Evolutionary conservation across 192 early-diverging fungal genomes (phyloP).

Genomic region (Entrophospora sp.): DNA sequence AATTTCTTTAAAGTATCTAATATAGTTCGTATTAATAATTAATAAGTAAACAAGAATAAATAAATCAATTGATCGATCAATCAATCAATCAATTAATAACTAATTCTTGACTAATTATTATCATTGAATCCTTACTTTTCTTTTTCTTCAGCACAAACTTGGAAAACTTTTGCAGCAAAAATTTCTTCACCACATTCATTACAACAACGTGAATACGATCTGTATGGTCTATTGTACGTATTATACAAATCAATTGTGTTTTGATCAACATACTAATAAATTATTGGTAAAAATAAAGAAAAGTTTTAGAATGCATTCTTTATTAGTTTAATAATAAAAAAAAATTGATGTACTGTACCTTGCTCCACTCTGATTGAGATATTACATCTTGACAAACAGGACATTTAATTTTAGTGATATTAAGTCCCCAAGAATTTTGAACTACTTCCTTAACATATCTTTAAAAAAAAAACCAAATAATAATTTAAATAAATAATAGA

Average conservation of each 20-base stretch:
- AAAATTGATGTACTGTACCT: constrained; percentile 19
- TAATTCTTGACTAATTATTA: background rate
- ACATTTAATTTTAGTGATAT: constrained; percentile 47
- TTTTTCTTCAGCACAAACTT: constrained; percentile 14
- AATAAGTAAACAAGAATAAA: background rate
- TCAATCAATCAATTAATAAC: no score
- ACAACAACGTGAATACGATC: constrained; percentile 43
- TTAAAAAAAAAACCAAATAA: background rate
- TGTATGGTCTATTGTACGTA: constrained; percentile 46
- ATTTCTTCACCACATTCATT: constrained; percentile 39
- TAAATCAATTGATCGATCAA: no score
- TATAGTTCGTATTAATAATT: no score
- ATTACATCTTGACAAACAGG: constrained; percentile 47
- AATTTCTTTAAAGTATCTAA: constrained; percentile 18
- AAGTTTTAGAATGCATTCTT: background rate
- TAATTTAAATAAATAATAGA: background rate
- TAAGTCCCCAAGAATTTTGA: constrained; percentile 48
- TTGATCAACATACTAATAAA: constrained; percentile 37
- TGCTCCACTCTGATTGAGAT: constrained; percentile 44
- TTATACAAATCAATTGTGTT: constrained; percentile 35
- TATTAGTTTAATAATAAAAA: background rate
- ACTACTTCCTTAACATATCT: constrained; percentile 49
- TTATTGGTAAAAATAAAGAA: background rate
- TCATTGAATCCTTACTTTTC: background rate
- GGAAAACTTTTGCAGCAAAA: constrained; percentile 26